Evolutionary conservation across 495 filamentous ascomycete genomes (phyloP), one percentile per base, ranked within the genome.

Genomic region (Talaromyces liani): DNA sequence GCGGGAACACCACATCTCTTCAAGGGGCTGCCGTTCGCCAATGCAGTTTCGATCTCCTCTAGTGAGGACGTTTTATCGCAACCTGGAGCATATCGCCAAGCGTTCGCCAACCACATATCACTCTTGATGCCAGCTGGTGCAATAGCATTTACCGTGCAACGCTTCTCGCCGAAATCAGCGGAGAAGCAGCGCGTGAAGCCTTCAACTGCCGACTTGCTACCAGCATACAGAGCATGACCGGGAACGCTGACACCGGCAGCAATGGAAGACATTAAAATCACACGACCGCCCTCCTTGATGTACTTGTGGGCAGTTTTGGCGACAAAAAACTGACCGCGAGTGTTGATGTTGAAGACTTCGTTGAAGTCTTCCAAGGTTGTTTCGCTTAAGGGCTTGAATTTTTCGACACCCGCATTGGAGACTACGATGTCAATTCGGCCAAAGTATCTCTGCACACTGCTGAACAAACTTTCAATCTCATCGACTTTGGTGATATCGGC

Each of bases 311-410:
- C 90, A 31, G 89, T 82, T 75, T 90, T 88, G 36, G 87, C 89
- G 62, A 93, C 90, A 76, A 92, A 91, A 80, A 92, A 92, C 75
- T 93, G 90, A 0, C 85, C 90, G 6, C 88, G 81, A 4, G 86
- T 85, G 75, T 93, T 93, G 62, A 92, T 75, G 71, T 83, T 82
- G 72, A 93, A 91, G 58, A 93, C 86, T 55, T 82, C 78, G 73
- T 93, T 88, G 78, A 86, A 92, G 68, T 88, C 86, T 63, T 86
- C 87, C 67, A 87, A 81, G 6, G 88, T 91, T 22, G 91, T 82
- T 61, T 93, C 88, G 64, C 85, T 82, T 59, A 86, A 72, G 0
- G 70, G 68, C 12, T 74, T 74, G 65, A 81, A 81, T 39, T 71
- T 71, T 63, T 79, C 78, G 1, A 70, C 86, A 47, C 84, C 84